A percentile compares a stretch with the other conserved stretches of the same genome.
phyloP scores from a whole-genome alignment of 495 filamentous ascomycete genomes.

The Hapsidospora chrysogenum region DNA sequence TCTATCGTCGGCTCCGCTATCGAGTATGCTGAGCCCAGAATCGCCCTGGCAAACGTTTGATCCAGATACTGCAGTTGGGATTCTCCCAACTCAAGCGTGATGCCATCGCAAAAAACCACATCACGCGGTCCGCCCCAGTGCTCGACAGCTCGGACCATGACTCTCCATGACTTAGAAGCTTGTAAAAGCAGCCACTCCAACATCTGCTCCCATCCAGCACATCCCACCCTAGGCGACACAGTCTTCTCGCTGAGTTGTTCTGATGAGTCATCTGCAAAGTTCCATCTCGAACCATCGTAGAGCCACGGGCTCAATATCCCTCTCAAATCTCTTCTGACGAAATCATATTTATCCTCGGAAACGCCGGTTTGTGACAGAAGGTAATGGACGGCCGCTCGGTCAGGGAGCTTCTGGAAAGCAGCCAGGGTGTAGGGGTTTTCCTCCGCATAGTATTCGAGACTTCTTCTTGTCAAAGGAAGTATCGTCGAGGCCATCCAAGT shows the following conservation, averaged over 20 bases:
- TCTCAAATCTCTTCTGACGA: constrained; percentile 53
- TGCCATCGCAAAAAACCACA: constrained; percentile 61
- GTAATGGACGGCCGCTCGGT: constrained; percentile 42
- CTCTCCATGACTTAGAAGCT: constrained; percentile 39
- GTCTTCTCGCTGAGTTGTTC: too few relatives aligned
- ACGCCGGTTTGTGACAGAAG: constrained; percentile 47
- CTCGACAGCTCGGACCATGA: constrained; percentile 43
- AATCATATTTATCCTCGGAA: constrained; percentile 20
- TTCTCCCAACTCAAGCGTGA: constrained; percentile 30
- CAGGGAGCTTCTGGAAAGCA: constrained; percentile 44
- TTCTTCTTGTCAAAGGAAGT: constrained; percentile 63
- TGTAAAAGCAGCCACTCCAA: constrained; percentile 55
- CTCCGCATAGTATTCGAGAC: constrained; percentile 66
- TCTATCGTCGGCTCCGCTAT: constrained; percentile 40
- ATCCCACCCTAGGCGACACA: too few relatives aligned
- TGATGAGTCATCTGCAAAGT: constrained; percentile 12
- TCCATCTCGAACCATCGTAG: constrained; percentile 48
- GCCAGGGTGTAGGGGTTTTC: constrained; percentile 39
- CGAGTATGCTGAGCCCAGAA: constrained; percentile 56
- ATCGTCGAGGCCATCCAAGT: constrained; percentile 65
- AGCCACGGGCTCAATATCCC: constrained; percentile 73
- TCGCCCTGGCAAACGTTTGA: constrained; percentile 51
- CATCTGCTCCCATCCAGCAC: constrained; percentile 57
- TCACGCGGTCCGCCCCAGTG: constrained; percentile 74
- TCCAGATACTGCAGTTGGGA: constrained; percentile 37